Evolutionary conservation across 108 stramenopile species (phyloP).

Genomic region (Fragilariopsis cylindrus): DNA sequence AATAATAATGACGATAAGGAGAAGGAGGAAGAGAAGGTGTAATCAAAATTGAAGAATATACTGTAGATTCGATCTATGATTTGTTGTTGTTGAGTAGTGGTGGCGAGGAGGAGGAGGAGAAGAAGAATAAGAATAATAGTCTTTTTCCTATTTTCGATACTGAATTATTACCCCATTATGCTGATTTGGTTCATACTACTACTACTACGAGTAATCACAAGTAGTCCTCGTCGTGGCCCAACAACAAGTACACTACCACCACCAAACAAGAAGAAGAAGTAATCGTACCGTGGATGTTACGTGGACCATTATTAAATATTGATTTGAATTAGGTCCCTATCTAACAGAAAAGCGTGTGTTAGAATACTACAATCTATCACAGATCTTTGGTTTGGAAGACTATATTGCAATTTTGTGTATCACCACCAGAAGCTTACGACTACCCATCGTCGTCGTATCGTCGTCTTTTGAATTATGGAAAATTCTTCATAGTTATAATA

Average conservation of each 20-base stretch:
- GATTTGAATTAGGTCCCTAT: conserved; percentile 11
- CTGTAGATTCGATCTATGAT: not conserved
- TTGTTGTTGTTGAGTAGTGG: not conserved
- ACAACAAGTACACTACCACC: not conserved
- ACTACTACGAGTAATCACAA: not conserved
- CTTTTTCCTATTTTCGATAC: conserved; percentile 15
- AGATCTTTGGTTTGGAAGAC: not conserved
- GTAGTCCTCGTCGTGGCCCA: not conserved
- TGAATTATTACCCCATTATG: conserved; percentile 12
- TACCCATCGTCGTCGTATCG: too few species aligned
- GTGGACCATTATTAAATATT: conserved; percentile 3
- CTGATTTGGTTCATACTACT: not conserved
- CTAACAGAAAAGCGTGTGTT: conserved; percentile 1
- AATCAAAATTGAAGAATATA: not conserved
- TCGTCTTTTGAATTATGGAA: not conserved
- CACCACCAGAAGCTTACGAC: too few species aligned
- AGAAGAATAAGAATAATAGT: not conserved
- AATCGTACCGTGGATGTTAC: not conserved
- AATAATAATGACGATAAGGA: not conserved
- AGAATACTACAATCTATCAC: not conserved
- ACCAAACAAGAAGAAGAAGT: too few species aligned
- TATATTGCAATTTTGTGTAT: conserved; percentile 12
- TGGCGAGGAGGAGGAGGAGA: not conserved
- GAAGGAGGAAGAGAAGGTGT: not conserved
- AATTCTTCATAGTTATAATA: conserved; percentile 5